phyloP scores from a whole-genome alignment of 2,329 filamentous ascomycete genomes.

The Berkeleyomyces rouxiae region DNA sequence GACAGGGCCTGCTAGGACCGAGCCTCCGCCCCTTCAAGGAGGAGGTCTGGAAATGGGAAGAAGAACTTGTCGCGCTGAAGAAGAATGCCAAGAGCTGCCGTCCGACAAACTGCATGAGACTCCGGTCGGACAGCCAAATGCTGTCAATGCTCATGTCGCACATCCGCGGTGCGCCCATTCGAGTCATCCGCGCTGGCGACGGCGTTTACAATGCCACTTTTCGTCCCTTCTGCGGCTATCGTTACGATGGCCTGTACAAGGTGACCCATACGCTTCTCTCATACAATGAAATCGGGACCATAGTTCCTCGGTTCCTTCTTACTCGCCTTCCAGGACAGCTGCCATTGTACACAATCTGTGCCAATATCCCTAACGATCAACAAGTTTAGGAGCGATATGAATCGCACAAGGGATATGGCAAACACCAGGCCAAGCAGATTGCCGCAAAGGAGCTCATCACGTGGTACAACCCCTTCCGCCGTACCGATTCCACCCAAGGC shows the following conservation, averaged over 20 bases:
- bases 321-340: neutral
- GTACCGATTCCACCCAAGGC: neutral
- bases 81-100: neutral
- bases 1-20: neutral
- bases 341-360: conserved; percentile 6
- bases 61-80: neutral
- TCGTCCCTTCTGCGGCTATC: conserved; percentile 6
- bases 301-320: conserved; percentile 6
- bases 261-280: conserved; percentile 10
- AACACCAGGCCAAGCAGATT: conserved; percentile 3
- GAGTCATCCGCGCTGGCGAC: conserved; percentile 5
- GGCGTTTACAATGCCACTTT: conserved; percentile 9
- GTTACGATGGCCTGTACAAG: conserved; percentile 10
- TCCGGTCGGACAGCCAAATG: conserved; percentile 2
- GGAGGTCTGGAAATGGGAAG: neutral
- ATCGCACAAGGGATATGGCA: conserved; percentile 12
- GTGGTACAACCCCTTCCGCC: neutral
- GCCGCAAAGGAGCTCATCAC: conserved; percentile 1
- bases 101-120: neutral
- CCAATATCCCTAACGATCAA: conserved; percentile 9
- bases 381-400: conserved; percentile 12
- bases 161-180: conserved; percentile 6
- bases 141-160: conserved; percentile 11
- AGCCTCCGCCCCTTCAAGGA: neutral
- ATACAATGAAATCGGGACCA: conserved; percentile 6